Conservation (phyloP, 2,329 filamentous ascomycete species). For the Tetracladium maxilliforme region DNA sequence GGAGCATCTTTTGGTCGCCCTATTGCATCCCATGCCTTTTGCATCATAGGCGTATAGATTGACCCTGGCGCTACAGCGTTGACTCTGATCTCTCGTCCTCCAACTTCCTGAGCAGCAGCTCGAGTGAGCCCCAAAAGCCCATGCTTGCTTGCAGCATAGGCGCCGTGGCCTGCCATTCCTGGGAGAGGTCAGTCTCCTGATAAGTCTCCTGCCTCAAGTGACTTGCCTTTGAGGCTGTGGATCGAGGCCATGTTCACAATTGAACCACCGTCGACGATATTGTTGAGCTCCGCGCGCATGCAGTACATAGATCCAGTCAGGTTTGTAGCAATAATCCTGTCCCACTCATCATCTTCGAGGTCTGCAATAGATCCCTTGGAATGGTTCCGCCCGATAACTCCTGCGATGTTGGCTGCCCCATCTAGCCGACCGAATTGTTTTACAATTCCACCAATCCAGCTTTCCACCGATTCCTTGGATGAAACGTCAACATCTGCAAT, state of each 20-base stretch:
- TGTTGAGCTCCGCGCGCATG: slow-evolving; percentile 8
- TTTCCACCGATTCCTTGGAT: slow-evolving; percentile 13
- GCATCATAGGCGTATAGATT: slow-evolving; percentile 33
- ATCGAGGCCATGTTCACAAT: slow-evolving; percentile 11
- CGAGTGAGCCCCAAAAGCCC: slow-evolving; percentile 17
- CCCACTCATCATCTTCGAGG: slow-evolving; percentile 17
- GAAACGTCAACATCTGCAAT: slow-evolving; percentile 20
- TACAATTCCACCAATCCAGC: slow-evolving; percentile 19
- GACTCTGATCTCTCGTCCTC: slow-evolving; percentile 3
- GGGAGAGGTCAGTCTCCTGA: slow-evolving; percentile 5
- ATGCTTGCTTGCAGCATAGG: slow-evolving; percentile 15
- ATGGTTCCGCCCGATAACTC: slow-evolving; percentile 14
- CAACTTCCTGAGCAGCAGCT: slow-evolving; percentile 14
- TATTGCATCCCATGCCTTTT: too few relatives aligned
- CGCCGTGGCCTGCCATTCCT: slow-evolving; percentile 10
- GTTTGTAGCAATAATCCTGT: slow-evolving; percentile 17
- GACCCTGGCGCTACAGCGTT: slow-evolving; percentile 14
- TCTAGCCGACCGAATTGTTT: slow-evolving; percentile 19
- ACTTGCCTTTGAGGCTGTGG: slow-evolving; percentile 11
- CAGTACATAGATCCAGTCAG: slow-evolving; percentile 11
- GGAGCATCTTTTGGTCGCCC: slow-evolving; percentile 22
- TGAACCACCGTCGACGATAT: slow-evolving; percentile 6
- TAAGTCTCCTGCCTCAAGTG: slow-evolving; percentile 10
- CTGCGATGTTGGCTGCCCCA: slow-evolving; percentile 23
- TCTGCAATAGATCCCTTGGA: slow-evolving; percentile 11